Conservation (phyloP, 2,329 filamentous ascomycete genomes). For the Pseudocercospora eumusae region DNA sequence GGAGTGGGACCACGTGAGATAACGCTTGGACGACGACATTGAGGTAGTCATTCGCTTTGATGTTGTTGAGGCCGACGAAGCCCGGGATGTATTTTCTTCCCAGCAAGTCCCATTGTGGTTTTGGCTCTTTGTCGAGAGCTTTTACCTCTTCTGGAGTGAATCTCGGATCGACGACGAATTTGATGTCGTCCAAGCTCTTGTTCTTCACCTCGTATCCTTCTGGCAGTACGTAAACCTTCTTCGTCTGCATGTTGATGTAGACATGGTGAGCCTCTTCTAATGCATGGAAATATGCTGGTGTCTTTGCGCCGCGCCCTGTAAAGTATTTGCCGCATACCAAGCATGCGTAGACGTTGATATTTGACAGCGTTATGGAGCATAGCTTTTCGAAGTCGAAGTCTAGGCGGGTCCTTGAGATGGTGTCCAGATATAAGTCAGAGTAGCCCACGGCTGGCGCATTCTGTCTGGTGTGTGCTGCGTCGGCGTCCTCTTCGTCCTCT, state of each 20-base stretch:
- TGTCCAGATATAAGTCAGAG: conserved; percentile 95
- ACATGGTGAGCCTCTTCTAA: conserved; percentile 95
- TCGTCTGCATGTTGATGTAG: conserved; percentile 95
- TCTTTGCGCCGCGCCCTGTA: conserved; percentile 88
- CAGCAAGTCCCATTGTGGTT: conserved; percentile 71
- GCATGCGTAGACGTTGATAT: conserved; percentile 98
- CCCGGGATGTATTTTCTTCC: conserved; percentile 88
- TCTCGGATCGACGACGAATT: conserved; percentile 90
- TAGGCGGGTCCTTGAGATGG: conserved; percentile 86
- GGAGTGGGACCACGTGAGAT: conserved; percentile 82
- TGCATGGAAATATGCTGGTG: conserved; percentile 95
- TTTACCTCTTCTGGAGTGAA: conserved; percentile 79
- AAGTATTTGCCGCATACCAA: conserved; percentile 98
- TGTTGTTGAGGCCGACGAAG: conserved; percentile 99
- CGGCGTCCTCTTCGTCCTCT: conserved; percentile 58
- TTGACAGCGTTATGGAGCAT: conserved; percentile 91
- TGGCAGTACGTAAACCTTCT: conserved; percentile 86
- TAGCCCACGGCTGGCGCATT: conserved; percentile 82
- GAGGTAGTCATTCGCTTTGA: conserved; percentile 98
- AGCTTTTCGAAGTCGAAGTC: conserved; percentile 99
- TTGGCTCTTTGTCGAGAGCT: conserved; percentile 67
- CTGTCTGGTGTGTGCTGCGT: conserved; percentile 61
- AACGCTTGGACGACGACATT: conserved; percentile 93
- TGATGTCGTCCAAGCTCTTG: conserved; percentile 95
- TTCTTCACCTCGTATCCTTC: conserved; percentile 97